These are phyloP conservation scores for Calonectria hawksworthii DNA, from an alignment of 2,329 filamentous ascomycete species.

Conservation along the genomic window DNA sequence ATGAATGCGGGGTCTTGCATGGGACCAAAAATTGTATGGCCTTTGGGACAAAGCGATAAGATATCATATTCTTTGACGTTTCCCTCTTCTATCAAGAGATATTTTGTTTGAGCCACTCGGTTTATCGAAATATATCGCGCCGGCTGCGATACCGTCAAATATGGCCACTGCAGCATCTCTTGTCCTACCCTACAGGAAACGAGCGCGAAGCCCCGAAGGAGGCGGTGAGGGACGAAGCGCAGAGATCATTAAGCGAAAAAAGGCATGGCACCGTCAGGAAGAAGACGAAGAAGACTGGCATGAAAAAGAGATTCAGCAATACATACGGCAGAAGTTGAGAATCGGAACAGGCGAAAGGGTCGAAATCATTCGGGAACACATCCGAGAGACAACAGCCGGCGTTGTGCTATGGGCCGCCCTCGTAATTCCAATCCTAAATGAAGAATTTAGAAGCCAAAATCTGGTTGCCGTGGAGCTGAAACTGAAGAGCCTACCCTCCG, in stretches of 20 bases:
- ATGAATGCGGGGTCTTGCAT: neutral
- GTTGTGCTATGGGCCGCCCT: neutral
- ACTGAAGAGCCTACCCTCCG: neutral
- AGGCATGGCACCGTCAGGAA: neutral
- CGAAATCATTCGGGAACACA: neutral
- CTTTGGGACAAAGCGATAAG: neutral
- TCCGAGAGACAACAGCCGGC: neutral
- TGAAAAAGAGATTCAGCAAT: neutral
- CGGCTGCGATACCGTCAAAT: neutral
- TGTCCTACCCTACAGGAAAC: neutral
- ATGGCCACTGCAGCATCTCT: neutral
- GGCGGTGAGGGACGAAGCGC: neutral
- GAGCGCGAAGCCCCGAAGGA: neutral
- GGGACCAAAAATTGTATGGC: neutral
- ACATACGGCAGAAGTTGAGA: neutral
- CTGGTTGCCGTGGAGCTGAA: neutral
- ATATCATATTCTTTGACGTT: neutral
- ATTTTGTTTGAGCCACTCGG: neutral
- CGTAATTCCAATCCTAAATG: neutral
- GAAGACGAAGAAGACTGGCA: neutral
- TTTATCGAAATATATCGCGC: neutral
- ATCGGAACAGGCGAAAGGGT: neutral
- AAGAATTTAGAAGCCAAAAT: neutral
- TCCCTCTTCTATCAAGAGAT: neutral
- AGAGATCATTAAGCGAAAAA: neutral